Conservation (phyloP, 2,329 filamentous ascomycete genomes). For the Epichloe festucae region DNA sequence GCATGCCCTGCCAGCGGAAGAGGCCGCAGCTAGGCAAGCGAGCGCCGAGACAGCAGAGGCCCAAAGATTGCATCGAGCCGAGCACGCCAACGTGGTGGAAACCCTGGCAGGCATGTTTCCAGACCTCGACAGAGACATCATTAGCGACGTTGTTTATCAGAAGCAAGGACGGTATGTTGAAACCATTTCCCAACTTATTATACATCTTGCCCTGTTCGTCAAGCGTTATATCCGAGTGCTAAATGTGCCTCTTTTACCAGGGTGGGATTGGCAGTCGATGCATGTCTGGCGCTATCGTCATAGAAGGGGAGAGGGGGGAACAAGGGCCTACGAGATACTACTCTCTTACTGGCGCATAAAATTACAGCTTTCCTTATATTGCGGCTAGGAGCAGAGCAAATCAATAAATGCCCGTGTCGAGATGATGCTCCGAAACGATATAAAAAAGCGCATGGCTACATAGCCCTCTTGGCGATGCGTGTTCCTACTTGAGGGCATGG, state of each 20-base stretch:
- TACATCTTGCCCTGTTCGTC: too few species aligned
- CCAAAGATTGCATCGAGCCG: constrained; percentile 64
- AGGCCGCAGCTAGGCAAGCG: constrained; percentile 79
- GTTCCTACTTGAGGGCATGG: too few species aligned
- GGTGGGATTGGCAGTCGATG: constrained; percentile 75
- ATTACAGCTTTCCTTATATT: background rate
- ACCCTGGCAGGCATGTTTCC: constrained; percentile 95
- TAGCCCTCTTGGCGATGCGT: too few species aligned
- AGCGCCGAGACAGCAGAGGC: constrained; percentile 84
- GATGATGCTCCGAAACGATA: too few species aligned
- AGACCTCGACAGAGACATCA: constrained; percentile 82
- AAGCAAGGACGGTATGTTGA: constrained; percentile 77
- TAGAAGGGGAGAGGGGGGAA: constrained; percentile 12
- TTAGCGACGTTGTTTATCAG: constrained; percentile 90
- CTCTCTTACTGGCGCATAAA: background rate
- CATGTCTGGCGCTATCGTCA: constrained; percentile 58
- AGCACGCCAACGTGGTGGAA: constrained; percentile 86
- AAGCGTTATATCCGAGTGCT: background rate
- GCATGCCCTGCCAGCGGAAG: constrained; percentile 56
- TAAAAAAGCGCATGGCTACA: too few species aligned
- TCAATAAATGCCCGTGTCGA: too few species aligned
- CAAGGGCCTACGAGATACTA: background rate
- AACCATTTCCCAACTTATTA: background rate
- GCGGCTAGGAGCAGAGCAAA: too few species aligned
- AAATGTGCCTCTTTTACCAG: constrained; percentile 26